Evolutionary conservation across 31 red algal genomes (phyloP), one percentile per base, ranked within the genome.

Genomic region (Odonthalia washingtoniensis): DNA sequence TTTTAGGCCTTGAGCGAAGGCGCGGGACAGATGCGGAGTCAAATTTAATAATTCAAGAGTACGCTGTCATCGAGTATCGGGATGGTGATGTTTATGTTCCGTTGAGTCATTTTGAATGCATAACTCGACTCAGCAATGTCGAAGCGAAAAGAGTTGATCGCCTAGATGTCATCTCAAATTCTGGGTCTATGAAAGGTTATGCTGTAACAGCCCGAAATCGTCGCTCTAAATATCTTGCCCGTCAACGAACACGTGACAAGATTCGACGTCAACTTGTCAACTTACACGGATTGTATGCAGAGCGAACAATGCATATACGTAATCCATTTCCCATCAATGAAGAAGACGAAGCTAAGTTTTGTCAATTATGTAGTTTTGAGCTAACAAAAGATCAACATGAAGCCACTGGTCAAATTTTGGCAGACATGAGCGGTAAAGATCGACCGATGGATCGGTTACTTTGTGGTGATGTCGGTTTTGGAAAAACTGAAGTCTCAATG

Each of bases 401-500:
- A 36, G 92, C 91, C 36, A 83, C 92, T 32, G 78, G 53, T 36
- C 95, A 99, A 43, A 62, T 99, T 65, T 70, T 92, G 5, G 21
- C 46, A 24, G 98, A 99, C 41, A 87, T 99, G 77, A 95, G 92
- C 79, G 83, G 93, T 35, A 66, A 73, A 33, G 32, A 67, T 0
- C 68, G 57, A 21, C 98, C 98, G 3, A 99, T 99, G 98, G 98
- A 99, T 49, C 84, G 98, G 26, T 81, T 99, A 32, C 67, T 99
- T 41, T 97, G 95, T 68, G 98, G 98, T n/a, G 98, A 99, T 90
- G 98, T 99, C 18, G 98, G 98, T n/a, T 97, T 97, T 80, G 98
- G 98, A 46, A 99, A 99, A 81, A 99, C 98, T 27, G 98, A 99
- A 79, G 98, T 99, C 40, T 95, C 98, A 3, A 85, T 99, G 40